Evolutionary conservation across 176 grass and related monocot genomes (phyloP).

Genomic region (Otatea glauca): DNA sequence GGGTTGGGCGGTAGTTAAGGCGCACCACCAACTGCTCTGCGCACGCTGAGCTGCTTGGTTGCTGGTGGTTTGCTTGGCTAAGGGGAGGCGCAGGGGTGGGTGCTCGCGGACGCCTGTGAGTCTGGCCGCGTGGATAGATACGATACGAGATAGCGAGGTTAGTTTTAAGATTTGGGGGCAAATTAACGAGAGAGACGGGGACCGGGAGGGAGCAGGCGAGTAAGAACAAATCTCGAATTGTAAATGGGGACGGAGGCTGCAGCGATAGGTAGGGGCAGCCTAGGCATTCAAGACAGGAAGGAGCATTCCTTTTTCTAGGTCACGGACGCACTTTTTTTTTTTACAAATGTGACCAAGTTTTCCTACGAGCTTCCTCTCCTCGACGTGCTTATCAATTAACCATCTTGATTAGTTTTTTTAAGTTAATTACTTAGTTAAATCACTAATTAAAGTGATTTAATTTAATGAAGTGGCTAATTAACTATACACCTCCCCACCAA

Average conservation of each 20-base stretch:
- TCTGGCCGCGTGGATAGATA: neutral
- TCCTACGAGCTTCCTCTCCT: too few relatives aligned
- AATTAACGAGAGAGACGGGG: constrained; percentile 13
- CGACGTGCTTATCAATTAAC: too few relatives aligned
- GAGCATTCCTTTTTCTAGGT: too few relatives aligned
- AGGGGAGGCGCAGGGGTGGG: neutral
- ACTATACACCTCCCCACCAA: too few relatives aligned
- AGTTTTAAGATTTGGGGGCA: neutral
- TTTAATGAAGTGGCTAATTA: too few relatives aligned
- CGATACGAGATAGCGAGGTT: neutral
- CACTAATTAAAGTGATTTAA: too few relatives aligned
- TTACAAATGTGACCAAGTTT: too few relatives aligned
- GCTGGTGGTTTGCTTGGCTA: neutral
- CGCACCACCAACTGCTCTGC: constrained; percentile 42
- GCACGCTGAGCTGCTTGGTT: neutral
- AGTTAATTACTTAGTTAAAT: too few relatives aligned
- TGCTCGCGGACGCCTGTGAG: neutral
- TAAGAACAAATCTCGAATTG: constrained; percentile 49
- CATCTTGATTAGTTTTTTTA: too few relatives aligned
- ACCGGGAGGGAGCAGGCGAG: constrained; percentile 1
- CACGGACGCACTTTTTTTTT: too few relatives aligned
- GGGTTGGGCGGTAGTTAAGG: constrained; percentile 49
- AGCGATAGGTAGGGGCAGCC: constrained; percentile 2
- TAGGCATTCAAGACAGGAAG: constrained; percentile 4
- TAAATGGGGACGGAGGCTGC: constrained; percentile 3